phyloP scores from a whole-genome alignment of 73 alveolate genomes.

The Paraurostyla sp. region DNA sequence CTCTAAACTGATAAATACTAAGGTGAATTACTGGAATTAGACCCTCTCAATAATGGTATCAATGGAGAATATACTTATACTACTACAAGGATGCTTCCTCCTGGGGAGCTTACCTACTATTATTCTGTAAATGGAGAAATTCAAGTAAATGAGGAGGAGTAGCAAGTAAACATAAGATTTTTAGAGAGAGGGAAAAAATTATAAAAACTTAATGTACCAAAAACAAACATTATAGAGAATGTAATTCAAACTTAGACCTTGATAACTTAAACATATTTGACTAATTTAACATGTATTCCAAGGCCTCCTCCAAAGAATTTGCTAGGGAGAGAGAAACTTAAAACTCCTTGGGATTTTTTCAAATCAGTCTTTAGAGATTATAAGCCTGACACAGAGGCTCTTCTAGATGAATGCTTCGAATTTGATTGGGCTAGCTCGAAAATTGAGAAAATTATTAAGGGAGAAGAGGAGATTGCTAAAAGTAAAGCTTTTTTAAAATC shows the following conservation, averaged over 20 bases:
- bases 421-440: slow-evolving; percentile 81
- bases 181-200: background rate
- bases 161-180: background rate
- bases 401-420: slow-evolving; percentile 88
- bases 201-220: slow-evolving; percentile 58
- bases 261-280: slow-evolving; percentile 65
- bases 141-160: background rate
- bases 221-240: slow-evolving; percentile 60
- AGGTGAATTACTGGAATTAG: slow-evolving; percentile 54
- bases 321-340: slow-evolving; percentile 49
- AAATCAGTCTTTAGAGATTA: slow-evolving; percentile 83
- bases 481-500: slow-evolving; percentile 49
- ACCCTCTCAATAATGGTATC: slow-evolving; percentile 31
- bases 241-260: slow-evolving; percentile 8
- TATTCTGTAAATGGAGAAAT: slow-evolving; percentile 47
- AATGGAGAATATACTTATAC: background rate
- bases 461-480: slow-evolving; percentile 49
- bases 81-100: slow-evolving; percentile 75
- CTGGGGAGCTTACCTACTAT: slow-evolving; percentile 60
- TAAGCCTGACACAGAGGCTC: slow-evolving; percentile 76
- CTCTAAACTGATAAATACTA: slow-evolving; percentile 52
- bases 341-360: slow-evolving; percentile 75
- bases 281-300: slow-evolving; percentile 67
- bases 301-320: slow-evolving; percentile 69
- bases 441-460: slow-evolving; percentile 63